phyloP scores from a whole-genome alignment of 768 basidiomycete genomes.

The Pisolithus orientalis region DNA sequence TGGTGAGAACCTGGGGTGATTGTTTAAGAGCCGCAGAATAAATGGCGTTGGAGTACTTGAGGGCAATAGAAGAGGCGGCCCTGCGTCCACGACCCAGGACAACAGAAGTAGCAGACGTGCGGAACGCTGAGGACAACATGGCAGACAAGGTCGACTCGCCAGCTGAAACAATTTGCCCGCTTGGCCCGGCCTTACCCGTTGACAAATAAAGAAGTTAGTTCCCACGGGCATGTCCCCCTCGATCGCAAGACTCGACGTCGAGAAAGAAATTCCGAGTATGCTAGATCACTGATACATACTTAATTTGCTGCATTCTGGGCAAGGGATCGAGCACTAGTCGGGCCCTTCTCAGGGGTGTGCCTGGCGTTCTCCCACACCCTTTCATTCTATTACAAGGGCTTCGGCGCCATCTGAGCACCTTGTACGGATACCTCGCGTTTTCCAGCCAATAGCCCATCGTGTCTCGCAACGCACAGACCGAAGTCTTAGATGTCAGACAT shows the following conservation, averaged over 20 bases:
- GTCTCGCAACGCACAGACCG: neutral
- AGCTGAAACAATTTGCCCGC: neutral
- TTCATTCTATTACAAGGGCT: too few species aligned
- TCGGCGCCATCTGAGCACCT: too few species aligned
- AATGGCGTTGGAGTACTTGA: conserved; percentile 80
- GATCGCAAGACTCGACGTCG: neutral
- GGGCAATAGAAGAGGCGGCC: conserved; percentile 68
- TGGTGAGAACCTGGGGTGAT: conserved; percentile 75
- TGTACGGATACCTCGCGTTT: neutral
- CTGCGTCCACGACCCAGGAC: conserved; percentile 53
- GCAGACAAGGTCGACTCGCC: conserved; percentile 19
- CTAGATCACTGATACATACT: too few species aligned
- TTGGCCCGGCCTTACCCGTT: neutral
- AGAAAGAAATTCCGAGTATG: neutral
- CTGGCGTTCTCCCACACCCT: too few species aligned
- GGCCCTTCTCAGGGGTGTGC: too few species aligned
- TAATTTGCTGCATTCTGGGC: too few species aligned
- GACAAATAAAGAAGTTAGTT: neutral
- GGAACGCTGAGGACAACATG: conserved; percentile 55
- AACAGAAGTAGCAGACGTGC: conserved; percentile 39
- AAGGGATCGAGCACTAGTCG: too few species aligned
- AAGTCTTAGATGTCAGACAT: conserved; percentile 26
- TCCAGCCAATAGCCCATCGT: neutral
- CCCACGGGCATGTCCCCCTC: neutral
- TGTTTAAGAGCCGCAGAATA: conserved; percentile 78